Percentiles rank a stretch among this genome's conserved stretches.
Evolutionary conservation across 495 filamentous ascomycete genomes (phyloP).

Genomic region (Aspergillus cristatus): DNA sequence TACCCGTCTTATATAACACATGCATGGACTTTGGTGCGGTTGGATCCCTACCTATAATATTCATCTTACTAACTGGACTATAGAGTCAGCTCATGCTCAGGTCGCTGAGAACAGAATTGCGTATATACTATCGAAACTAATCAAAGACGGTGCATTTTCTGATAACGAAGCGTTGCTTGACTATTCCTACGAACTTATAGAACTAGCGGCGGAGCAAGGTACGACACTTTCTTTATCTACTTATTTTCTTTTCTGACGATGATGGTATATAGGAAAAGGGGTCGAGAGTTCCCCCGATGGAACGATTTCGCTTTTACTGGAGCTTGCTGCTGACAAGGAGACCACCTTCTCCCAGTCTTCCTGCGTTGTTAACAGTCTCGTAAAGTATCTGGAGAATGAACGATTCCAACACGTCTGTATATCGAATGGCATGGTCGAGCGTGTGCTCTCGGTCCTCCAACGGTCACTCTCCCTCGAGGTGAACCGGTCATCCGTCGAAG

Average conservation of each 20-base stretch:
- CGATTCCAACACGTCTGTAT: slow-evolving; percentile 34
- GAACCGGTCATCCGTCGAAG: slow-evolving; percentile 31
- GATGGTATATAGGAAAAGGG: slow-evolving; percentile 20
- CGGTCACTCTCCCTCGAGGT: slow-evolving; percentile 21
- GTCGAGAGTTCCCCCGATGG: slow-evolving; percentile 30
- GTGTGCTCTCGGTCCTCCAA: slow-evolving; percentile 22
- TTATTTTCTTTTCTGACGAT: neutral
- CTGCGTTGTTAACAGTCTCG: slow-evolving; percentile 23
- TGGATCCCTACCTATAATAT: neutral
- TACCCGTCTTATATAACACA: slow-evolving; percentile 66
- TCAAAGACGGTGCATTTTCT: slow-evolving; percentile 23
- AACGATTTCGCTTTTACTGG: slow-evolving; percentile 29
- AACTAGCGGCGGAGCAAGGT: slow-evolving; percentile 36
- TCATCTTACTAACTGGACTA: slow-evolving; percentile 9
- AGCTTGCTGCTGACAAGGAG: slow-evolving; percentile 18
- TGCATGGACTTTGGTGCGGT: slow-evolving; percentile 61
- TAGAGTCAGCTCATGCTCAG: slow-evolving; percentile 50
- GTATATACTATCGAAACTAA: slow-evolving; percentile 30
- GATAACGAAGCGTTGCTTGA: slow-evolving; percentile 25
- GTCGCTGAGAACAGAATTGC: slow-evolving; percentile 48
- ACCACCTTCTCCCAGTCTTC: slow-evolving; percentile 23
- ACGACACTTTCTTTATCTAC: slow-evolving; percentile 1
- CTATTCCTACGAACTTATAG: slow-evolving; percentile 32
- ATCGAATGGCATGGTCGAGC: slow-evolving; percentile 22
- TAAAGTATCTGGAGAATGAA: slow-evolving; percentile 28